A percentile compares a stretch with the other conserved stretches of the same genome.
Evolutionary conservation across 768 basidiomycete genomes (phyloP).

Genomic region (Pisolithus albus): DNA sequence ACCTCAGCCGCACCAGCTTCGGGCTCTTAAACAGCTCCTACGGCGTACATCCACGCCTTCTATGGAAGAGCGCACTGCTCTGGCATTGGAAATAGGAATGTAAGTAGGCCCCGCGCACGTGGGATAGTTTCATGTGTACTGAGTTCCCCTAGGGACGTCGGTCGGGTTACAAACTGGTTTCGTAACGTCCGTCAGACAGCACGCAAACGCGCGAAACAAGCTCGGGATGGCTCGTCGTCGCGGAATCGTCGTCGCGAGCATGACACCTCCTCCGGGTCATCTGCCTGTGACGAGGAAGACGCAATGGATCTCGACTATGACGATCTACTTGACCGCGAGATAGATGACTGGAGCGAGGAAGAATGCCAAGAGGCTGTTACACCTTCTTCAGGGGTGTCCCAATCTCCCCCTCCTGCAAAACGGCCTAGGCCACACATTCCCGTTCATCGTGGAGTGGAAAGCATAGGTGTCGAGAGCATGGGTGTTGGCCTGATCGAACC

Average conservation of each 20-base stretch:
- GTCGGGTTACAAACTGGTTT: constrained; percentile 87
- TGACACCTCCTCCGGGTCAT: constrained; percentile 46
- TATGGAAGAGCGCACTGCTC: constrained; percentile 69
- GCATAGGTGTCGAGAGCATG: constrained; percentile 25
- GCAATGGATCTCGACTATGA: constrained; percentile 45
- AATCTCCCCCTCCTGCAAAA: constrained; percentile 31
- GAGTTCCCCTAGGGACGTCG: constrained; percentile 53
- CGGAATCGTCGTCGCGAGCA: constrained; percentile 38
- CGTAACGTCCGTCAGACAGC: constrained; percentile 76
- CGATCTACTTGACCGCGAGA: constrained; percentile 43
- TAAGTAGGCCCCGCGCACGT: constrained; percentile 27
- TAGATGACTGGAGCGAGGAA: constrained; percentile 52
- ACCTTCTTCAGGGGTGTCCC: constrained; percentile 52
- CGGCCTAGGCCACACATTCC: constrained; percentile 25
- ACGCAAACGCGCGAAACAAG: constrained; percentile 58
- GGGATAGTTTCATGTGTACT: constrained; percentile 1
- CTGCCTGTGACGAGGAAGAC: constrained; percentile 37
- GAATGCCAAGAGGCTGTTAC: constrained; percentile 71
- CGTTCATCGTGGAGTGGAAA: constrained; percentile 19
- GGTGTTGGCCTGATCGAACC: constrained; percentile 34
- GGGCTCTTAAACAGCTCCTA: constrained; percentile 65
- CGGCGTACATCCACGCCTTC: constrained; percentile 64
- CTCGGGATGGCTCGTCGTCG: constrained; percentile 23
- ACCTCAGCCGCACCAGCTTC: constrained; percentile 73
- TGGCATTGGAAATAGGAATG: constrained; percentile 76